Evolutionary conservation across 1,139 yeast species (phyloP).

Genomic region (Yamadazyma friedrichii): DNA sequence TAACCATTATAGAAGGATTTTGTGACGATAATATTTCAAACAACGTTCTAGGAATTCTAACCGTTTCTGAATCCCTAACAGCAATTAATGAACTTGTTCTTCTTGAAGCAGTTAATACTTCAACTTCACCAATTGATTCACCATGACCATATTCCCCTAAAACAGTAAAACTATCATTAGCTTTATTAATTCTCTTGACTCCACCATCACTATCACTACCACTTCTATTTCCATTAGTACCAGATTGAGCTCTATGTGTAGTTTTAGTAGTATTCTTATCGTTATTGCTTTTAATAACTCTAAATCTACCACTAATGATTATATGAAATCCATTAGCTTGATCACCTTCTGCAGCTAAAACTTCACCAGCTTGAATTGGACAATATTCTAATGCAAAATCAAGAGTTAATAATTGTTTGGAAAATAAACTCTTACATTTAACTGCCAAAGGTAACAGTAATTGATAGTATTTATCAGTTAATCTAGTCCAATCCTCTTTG

Average conservation of each 20-base stretch:
- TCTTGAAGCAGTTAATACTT: constrained; percentile 81
- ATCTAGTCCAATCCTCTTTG: constrained; percentile 56
- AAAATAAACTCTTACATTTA: constrained; percentile 62
- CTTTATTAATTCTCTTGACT: constrained; percentile 17
- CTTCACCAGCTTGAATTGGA: constrained; percentile 81
- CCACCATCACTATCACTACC: constrained; percentile 1
- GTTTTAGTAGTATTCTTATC: constrained; percentile 3
- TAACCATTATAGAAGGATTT: constrained; percentile 88
- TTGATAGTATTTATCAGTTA: constrained; percentile 75
- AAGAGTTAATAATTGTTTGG: constrained; percentile 65
- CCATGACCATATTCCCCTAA: constrained; percentile 91
- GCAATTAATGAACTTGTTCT: constrained; percentile 79
- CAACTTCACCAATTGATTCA: constrained; percentile 92
- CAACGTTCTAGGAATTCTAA: constrained; percentile 84
- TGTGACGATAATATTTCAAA: constrained; percentile 82
- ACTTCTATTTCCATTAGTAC: constrained; percentile 1
- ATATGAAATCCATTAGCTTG: constrained; percentile 90
- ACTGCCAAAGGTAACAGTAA: constrained; percentile 78
- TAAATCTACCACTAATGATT: constrained; percentile 83
- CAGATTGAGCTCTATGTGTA: no score
- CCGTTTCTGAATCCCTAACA: constrained; percentile 89
- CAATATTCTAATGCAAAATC: constrained; percentile 97
- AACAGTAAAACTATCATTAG: constrained; percentile 32
- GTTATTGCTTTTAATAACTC: constrained; percentile 47
- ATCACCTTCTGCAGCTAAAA: constrained; percentile 78